A percentile compares a stretch with the other conserved stretches of the same genome.
Conservation (phyloP, 192 early-diverging fungal genomes). For the Entomortierella beljakovae region DNA sequence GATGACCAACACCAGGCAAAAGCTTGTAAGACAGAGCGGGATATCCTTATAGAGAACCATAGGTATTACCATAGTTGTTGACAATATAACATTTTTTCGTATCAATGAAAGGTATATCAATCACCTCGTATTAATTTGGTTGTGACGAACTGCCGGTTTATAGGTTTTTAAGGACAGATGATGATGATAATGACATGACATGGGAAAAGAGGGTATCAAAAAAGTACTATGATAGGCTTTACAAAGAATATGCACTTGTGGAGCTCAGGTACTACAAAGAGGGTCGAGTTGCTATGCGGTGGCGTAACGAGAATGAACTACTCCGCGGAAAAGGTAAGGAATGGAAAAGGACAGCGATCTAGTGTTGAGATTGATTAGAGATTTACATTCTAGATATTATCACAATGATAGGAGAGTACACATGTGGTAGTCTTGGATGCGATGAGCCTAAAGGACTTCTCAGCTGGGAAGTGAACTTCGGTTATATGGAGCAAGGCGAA, state of each 20-base stretch:
- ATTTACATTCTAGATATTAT: neutral
- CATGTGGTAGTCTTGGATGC: conserved; percentile 74
- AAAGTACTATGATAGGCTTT: conserved; percentile 88
- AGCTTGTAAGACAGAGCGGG: conserved; percentile 66
- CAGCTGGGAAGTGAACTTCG: conserved; percentile 92
- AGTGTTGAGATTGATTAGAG: neutral
- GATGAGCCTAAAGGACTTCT: conserved; percentile 57
- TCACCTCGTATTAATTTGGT: neutral
- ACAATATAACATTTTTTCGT: too few species aligned
- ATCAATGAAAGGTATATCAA: neutral
- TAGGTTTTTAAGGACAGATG: conserved; percentile 71
- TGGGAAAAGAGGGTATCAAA: conserved; percentile 87
- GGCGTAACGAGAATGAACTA: conserved; percentile 78
- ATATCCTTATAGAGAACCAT: conserved; percentile 80
- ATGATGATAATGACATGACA: conserved; percentile 56
- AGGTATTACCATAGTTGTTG: conserved; percentile 48
- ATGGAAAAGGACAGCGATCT: neutral
- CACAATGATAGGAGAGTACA: conserved; percentile 74
- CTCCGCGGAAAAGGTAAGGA: conserved; percentile 70
- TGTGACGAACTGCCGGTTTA: neutral
- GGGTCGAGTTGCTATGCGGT: conserved; percentile 66
- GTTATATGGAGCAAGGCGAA: conserved; percentile 76
- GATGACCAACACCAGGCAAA: neutral
- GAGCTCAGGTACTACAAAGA: conserved; percentile 80
- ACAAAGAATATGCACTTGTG: conserved; percentile 85